Evolutionary conservation across 75 land plant species (phyloP).

Genomic region (Azolla pinnata): DNA sequence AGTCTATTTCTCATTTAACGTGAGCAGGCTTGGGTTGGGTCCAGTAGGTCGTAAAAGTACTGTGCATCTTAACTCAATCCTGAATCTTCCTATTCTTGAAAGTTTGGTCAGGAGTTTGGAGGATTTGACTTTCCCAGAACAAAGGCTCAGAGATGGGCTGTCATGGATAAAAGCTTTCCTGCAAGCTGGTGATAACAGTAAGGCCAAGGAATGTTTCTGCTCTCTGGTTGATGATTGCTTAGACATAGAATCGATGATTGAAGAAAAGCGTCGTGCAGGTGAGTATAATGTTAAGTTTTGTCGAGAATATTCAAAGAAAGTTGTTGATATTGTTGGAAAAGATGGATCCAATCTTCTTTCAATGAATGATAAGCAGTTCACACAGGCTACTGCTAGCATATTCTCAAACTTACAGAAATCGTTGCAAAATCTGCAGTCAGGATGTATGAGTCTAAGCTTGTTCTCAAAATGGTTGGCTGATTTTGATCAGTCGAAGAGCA

Average conservation of each 20-base stretch:
- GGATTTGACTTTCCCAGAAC: slow-evolving; percentile 44
- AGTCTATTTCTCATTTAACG: slow-evolving; percentile 36
- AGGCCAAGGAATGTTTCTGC: slow-evolving; percentile 19
- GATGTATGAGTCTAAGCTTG: slow-evolving; percentile 26
- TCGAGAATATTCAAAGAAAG: slow-evolving; percentile 34
- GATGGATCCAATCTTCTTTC: slow-evolving; percentile 26
- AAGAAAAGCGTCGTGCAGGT: slow-evolving; percentile 23
- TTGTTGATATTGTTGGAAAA: slow-evolving; percentile 34
- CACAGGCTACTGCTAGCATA: slow-evolving; percentile 15
- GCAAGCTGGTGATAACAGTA: slow-evolving; percentile 14
- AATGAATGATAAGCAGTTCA: slow-evolving; percentile 26
- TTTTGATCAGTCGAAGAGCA: slow-evolving; percentile 21
- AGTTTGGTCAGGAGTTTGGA: slow-evolving; percentile 30
- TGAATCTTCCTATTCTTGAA: slow-evolving; percentile 24
- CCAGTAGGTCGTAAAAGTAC: slow-evolving; percentile 19
- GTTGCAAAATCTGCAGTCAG: slow-evolving; percentile 16
- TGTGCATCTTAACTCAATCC: slow-evolving; percentile 7
- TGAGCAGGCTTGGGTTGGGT: slow-evolving; percentile 34
- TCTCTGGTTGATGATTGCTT: slow-evolving; percentile 29
- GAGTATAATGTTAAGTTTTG: slow-evolving; percentile 46
- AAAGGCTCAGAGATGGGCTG: slow-evolving; percentile 31
- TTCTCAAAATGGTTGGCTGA: slow-evolving; percentile 48
- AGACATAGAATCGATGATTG: slow-evolving; percentile 24
- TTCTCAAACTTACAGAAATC: slow-evolving; percentile 17
- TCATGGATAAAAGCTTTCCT: slow-evolving; percentile 13